These are phyloP conservation scores for Emergomyces orientalis DNA, from an alignment of 2,329 filamentous ascomycete genomes.

Conservation along the genomic window DNA sequence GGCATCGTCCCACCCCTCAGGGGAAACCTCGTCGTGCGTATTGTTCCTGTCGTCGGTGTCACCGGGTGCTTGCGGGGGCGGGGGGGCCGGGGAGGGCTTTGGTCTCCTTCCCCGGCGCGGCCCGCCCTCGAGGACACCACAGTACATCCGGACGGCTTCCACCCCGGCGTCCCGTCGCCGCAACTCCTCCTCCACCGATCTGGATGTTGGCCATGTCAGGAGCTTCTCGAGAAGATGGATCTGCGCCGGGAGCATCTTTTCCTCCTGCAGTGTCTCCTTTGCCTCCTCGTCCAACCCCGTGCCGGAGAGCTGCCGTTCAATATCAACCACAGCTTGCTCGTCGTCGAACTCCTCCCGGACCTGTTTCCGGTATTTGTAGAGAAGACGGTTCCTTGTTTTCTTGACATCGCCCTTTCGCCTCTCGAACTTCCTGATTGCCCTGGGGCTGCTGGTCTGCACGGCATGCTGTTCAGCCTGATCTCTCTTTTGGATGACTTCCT, in stretches of 20 bases:
- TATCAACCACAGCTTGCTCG: slow-evolving; percentile 17
- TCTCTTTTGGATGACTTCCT: slow-evolving; percentile 6
- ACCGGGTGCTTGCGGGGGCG: background rate
- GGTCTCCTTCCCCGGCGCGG: slow-evolving; percentile 6
- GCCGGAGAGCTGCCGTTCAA: slow-evolving; percentile 16
- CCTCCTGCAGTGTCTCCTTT: slow-evolving; percentile 9
- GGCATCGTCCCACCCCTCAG: background rate
- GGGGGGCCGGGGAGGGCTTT: background rate
- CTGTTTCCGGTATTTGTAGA: slow-evolving; percentile 11
- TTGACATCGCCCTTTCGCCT: slow-evolving; percentile 13
- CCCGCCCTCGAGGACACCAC: slow-evolving; percentile 16
- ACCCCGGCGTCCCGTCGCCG: slow-evolving; percentile 15
- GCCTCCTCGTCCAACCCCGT: slow-evolving; percentile 10
- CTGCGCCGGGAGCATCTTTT: slow-evolving; percentile 17
- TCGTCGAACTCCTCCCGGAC: slow-evolving; percentile 12
- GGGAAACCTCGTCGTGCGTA: background rate
- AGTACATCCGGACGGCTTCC: slow-evolving; percentile 18
- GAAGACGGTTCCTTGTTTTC: slow-evolving; percentile 13
- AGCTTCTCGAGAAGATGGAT: slow-evolving; percentile 20
- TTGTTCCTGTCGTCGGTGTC: background rate
- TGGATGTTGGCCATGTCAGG: slow-evolving; percentile 15
- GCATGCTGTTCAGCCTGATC: background rate
- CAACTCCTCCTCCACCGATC: slow-evolving; percentile 16
- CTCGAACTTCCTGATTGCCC: background rate
- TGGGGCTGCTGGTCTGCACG: background rate